Evolutionary conservation across 1,139 yeast species (phyloP), one percentile per base, ranked within the genome.

Genomic region (Geotrichum candidum): DNA sequence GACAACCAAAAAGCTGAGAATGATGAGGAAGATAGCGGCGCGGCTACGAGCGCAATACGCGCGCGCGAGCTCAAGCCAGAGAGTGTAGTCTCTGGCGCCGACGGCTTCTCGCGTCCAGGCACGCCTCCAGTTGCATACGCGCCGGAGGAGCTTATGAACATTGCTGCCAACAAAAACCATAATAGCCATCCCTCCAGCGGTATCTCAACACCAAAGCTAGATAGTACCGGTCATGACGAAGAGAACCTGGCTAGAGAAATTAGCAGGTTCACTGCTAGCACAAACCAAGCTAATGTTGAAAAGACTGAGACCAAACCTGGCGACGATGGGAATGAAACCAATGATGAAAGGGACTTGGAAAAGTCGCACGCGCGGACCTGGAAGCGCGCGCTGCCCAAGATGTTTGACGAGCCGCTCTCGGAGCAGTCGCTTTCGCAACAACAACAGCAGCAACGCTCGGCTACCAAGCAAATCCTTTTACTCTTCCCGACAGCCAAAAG

Each of bases 41-140:
- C 29, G 3, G 46, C 18, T 15, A n/a, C 22, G 18, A 15, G 46
- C 18, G 46, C 46, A 13, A 6, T 41, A n/a, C 46, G 46, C 46
- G 46, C 46, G 6, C 2, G 46, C 9, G 46, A 41, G 46, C 6
- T 15, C 46, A 41, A 41, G 15, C 3, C n/a, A 13, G 46, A 41
- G 6, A 11, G n/a, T 23, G 13, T 41, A n/a, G 46, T 41, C 15
- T 41, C 46, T 15, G 46, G 46, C 2, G 46, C 65, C 60, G 67
- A 65, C 7, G 68, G 63, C 15, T 65, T 68, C 41, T 66, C 69
- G 0, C 63, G 69, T 6, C 69, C 70, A 3, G 67, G 67, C 0
- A 65, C 70, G 1, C 70, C 70, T 10, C 70, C 70, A 3, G 13
- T 61, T 2, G 61, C 66, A 6, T 68, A 68, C 56, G 67, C 67